Percentiles rank a stretch among this genome's conserved stretches.
These are phyloP conservation scores for Metarhizium anisopliae DNA, from an alignment of 2,329 filamentous ascomycete genomes.

Conservation along the genomic window DNA sequence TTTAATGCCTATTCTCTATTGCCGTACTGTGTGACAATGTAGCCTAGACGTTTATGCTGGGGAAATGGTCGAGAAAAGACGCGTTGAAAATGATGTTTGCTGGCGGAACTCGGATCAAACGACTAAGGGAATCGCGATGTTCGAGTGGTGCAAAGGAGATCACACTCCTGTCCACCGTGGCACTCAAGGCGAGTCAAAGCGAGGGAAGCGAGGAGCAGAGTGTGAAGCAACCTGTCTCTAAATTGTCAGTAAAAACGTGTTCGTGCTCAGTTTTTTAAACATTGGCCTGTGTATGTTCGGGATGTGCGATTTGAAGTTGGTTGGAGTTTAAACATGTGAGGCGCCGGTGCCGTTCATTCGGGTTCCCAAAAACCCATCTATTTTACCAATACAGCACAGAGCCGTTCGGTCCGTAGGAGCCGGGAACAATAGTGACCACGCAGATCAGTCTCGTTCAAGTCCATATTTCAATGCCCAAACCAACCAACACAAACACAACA, in stretches of 20 bases:
- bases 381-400: too few relatives aligned
- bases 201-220: not conserved
- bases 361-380: too few relatives aligned
- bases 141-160: not conserved
- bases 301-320: too few relatives aligned
- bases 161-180: not conserved
- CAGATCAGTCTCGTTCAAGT: too few relatives aligned
- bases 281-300: too few relatives aligned
- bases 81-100: not conserved
- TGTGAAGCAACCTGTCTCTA: not conserved
- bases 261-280: not conserved
- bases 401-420: too few relatives aligned
- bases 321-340: too few relatives aligned
- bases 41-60: conserved; percentile 4
- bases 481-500: not conserved
- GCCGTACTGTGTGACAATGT: conserved; percentile 13
- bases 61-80: not conserved
- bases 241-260: not conserved
- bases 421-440: too few relatives aligned
- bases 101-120: not conserved
- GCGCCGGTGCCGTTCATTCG: too few relatives aligned
- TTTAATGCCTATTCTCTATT: conserved; percentile 18
- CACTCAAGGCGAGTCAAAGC: not conserved
- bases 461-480: too few relatives aligned
- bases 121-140: conserved; percentile 2